Conservation (phyloP, 192 early-diverging fungal genomes). For the Lunasporangiospora selenospora region DNA sequence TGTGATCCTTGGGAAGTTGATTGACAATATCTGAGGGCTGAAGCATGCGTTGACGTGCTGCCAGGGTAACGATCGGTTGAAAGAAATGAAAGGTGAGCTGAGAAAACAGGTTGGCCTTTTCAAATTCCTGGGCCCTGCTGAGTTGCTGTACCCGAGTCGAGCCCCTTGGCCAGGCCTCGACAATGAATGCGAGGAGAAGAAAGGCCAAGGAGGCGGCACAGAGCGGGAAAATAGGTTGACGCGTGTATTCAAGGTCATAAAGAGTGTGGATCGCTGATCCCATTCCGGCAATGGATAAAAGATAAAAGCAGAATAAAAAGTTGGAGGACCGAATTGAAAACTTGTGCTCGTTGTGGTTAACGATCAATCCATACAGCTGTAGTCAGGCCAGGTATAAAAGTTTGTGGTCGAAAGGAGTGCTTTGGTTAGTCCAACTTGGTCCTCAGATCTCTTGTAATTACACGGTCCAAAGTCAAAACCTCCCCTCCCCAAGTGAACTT, state of each 20-base stretch:
- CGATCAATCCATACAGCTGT: no score
- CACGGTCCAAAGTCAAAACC: no score
- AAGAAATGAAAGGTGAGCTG: slow-evolving; percentile 15
- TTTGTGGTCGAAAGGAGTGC: no score
- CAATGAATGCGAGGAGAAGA: slow-evolving; percentile 6
- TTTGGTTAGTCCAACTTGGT: no score
- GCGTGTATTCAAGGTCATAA: not conserved
- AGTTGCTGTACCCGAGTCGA: slow-evolving; percentile 27
- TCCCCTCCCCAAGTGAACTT: no score
- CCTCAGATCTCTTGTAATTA: no score
- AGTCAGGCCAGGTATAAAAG: no score
- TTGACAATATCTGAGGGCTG: slow-evolving; percentile 20
- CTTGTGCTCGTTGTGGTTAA: slow-evolving; percentile 15
- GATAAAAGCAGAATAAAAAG: slow-evolving; percentile 12
- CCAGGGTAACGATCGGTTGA: slow-evolving; percentile 33
- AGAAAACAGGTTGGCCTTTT: slow-evolving; percentile 26
- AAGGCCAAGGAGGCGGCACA: slow-evolving; percentile 3
- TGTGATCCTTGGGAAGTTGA: slow-evolving; percentile 19
- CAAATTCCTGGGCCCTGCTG: slow-evolving; percentile 8
- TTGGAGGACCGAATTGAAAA: slow-evolving; percentile 31
- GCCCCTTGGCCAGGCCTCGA: slow-evolving; percentile 27
- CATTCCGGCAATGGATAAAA: not conserved
- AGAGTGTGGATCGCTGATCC: not conserved
- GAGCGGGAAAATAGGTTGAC: not conserved
- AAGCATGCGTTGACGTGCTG: slow-evolving; percentile 24